phyloP scores from a whole-genome alignment of 306 rosid genomes.

The Acmispon strigosus region DNA sequence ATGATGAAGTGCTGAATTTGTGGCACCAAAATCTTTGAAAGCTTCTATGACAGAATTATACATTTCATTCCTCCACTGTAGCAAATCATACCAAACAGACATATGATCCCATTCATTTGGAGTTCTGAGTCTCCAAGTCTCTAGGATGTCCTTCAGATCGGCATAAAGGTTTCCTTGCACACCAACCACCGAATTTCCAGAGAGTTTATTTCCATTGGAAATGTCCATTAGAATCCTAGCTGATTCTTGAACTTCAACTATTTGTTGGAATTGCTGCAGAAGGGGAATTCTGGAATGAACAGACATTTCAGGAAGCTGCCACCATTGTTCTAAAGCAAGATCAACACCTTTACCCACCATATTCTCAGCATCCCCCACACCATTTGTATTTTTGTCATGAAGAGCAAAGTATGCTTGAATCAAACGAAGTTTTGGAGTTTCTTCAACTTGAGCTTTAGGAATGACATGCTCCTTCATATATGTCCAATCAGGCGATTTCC shows the following conservation, averaged over 20 bases:
- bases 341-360: constrained; percentile 90
- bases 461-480: constrained; percentile 93
- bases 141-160: constrained; percentile 97
- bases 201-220: constrained; percentile 71
- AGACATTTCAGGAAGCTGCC: constrained; percentile 99
- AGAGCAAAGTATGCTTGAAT: constrained; percentile 89
- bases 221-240: constrained; percentile 74
- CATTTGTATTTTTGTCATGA: constrained; percentile 83
- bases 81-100: constrained; percentile 97
- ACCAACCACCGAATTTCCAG: constrained; percentile 72
- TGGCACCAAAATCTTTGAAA: constrained; percentile 72
- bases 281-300: constrained; percentile 96
- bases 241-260: constrained; percentile 99
- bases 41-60: constrained; percentile 92
- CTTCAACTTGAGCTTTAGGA: constrained; percentile 99
- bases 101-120: constrained; percentile 98
- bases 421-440: constrained; percentile 88
- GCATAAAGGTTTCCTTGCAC: constrained; percentile 89
- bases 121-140: constrained; percentile 98
- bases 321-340: constrained; percentile 97
- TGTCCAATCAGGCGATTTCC: constrained; percentile 99
- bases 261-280: constrained; percentile 95
- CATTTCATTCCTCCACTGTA: constrained; percentile 99
- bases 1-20: constrained; percentile 89
- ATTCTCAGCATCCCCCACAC: constrained; percentile 89